Evolutionary conservation across 306 rosid genomes (phyloP), one percentile per base, ranked within the genome.

Genomic region (Glycyrrhiza uralensis): DNA sequence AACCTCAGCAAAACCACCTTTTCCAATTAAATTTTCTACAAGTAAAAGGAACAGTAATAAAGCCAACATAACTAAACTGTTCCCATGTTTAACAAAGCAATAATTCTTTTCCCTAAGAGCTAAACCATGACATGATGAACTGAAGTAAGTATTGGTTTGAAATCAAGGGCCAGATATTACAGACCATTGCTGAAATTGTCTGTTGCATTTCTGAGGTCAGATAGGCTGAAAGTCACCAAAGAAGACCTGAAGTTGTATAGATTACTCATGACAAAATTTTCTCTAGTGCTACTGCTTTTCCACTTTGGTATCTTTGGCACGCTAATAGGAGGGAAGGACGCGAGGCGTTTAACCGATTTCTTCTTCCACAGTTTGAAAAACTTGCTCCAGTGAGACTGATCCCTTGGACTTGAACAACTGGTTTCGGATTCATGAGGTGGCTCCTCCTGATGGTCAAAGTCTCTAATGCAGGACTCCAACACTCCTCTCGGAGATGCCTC

Each of bases 1-100:
- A 74, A 94, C 99, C 54, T 91, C 86, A 0, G 92, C 80, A 61
- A 71, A 94, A 54, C 99, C 99, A 58, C 99, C 99, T 65, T 76
- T 87, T 80, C 97, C 99, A 47, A 94, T 91, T 77, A 84, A 5
- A 72, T 91, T 86, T 38, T 87, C 98, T 93, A 22, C 82, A 77
- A 68, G 44, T 71, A 46, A 65, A 59, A 76, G 2, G 14, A 72
- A 18, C 60, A 70, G n/a, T n/a, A n/a, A 66, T 42, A 3, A 67
- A 59, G 68, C 39, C 63, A 44, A 22, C 39, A 26, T 19, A 10
- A 36, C 28, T 7, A 72, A 41, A 71, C 5, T 9, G 32, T 42
- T 33, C 10, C 14, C 45, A 64, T 35, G 52, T 76, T 33, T 24
- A 20, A 73, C 17, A 49, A 68, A 51, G 22, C 24, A 74, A 18